phyloP scores from a whole-genome alignment of 2,329 filamentous ascomycete genomes.

The Fusarium anthophilum region DNA sequence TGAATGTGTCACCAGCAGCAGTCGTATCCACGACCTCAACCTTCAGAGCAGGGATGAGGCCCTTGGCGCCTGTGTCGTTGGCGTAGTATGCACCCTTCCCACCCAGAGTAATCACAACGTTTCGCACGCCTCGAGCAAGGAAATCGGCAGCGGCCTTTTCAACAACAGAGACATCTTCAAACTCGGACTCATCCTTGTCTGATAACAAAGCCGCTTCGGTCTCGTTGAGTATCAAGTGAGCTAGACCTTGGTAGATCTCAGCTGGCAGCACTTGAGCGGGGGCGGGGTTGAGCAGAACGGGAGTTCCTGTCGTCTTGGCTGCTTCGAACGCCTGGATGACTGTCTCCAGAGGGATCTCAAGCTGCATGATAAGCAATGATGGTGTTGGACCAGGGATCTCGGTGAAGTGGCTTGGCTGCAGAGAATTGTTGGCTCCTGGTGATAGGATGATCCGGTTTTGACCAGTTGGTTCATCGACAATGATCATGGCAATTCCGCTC shows the following conservation, averaged over 20 bases:
- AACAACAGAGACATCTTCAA: conserved; percentile 57
- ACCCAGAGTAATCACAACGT: conserved; percentile 86
- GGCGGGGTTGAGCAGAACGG: conserved; percentile 86
- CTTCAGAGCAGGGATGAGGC: conserved; percentile 70
- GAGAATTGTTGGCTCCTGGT: conserved; percentile 73
- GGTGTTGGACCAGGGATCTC: conserved; percentile 53
- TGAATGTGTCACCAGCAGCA: conserved; percentile 92
- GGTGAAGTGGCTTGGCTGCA: conserved; percentile 51
- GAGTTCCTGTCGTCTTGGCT: conserved; percentile 58
- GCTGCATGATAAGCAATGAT: conserved; percentile 76
- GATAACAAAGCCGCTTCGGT: conserved; percentile 83
- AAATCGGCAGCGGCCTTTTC: conserved; percentile 66
- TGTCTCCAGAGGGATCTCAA: conserved; percentile 75
- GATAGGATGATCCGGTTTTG: conserved; percentile 81
- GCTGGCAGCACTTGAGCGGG: conserved; percentile 75
- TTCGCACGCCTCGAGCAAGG: conserved; percentile 73
- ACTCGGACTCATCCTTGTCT: conserved; percentile 58
- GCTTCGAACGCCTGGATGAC: conserved; percentile 68
- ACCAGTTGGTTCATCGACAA: conserved; percentile 77
- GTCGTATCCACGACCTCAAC: conserved; percentile 90
- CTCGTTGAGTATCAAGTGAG: conserved; percentile 89
- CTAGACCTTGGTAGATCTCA: conserved; percentile 72
- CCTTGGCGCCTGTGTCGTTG: conserved; percentile 53
- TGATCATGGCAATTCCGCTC: conserved; percentile 74
- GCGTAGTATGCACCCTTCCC: conserved; percentile 77